Conservation (phyloP, 2,329 filamentous ascomycete species). For the Penicillium sp. region DNA sequence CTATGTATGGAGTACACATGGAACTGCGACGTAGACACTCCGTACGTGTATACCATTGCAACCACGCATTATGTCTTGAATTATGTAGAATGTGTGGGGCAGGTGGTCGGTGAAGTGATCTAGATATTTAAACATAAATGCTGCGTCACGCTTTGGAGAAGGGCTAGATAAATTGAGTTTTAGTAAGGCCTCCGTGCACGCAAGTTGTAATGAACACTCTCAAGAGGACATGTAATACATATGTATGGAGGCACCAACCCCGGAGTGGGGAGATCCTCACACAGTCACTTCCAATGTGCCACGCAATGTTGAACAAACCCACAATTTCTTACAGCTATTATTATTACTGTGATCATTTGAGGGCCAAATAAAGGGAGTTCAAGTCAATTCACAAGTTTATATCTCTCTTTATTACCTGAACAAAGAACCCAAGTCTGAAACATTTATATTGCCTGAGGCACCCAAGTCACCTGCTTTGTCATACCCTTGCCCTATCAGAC, state of each 20-base stretch:
- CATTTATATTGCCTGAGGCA: background rate
- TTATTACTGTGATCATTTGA: background rate
- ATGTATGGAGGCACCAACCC: background rate
- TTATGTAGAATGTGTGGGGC: background rate
- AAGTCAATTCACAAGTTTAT: background rate
- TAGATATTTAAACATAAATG: background rate
- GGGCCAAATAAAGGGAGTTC: background rate
- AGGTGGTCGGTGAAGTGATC: background rate
- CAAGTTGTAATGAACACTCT: background rate
- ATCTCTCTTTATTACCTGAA: background rate
- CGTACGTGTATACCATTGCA: background rate
- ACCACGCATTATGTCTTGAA: background rate
- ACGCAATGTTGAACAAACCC: background rate
- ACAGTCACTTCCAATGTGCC: background rate
- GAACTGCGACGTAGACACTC: background rate
- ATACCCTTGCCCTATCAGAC: conserved; percentile 18
- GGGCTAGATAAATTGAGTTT: background rate
- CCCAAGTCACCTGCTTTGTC: conserved; percentile 5
- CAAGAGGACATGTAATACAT: background rate
- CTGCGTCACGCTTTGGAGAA: background rate
- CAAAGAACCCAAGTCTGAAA: background rate
- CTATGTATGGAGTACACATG: background rate
- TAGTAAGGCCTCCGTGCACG: too few relatives aligned
- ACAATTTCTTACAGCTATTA: background rate
- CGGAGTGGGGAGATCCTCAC: conserved; percentile 18